A percentile compares a stretch with the other conserved stretches of the same genome.
Evolutionary conservation across 2,329 filamentous ascomycete genomes (phyloP).

Genomic region (Colletotrichum orbiculare): DNA sequence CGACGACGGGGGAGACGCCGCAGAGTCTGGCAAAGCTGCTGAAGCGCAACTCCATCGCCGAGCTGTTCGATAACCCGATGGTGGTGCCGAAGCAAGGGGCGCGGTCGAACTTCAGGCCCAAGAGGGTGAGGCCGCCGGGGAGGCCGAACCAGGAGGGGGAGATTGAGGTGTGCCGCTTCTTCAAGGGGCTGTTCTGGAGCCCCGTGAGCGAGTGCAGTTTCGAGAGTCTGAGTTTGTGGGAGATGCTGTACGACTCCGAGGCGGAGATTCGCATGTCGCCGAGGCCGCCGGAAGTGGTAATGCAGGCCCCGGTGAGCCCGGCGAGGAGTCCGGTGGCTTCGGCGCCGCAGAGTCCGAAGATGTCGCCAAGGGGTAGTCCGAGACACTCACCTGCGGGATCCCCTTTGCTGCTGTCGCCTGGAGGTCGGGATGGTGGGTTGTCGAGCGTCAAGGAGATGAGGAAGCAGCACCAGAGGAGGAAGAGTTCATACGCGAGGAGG

Average conservation of each 20-base stretch:
- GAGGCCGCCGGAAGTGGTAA: background rate
- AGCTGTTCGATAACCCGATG: conserved; percentile 33
- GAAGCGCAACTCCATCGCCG: conserved; percentile 29
- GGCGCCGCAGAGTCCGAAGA: background rate
- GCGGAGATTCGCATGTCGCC: conserved; percentile 33
- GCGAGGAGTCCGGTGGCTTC: background rate
- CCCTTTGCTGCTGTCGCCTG: conserved; percentile 11
- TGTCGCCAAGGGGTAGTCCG: background rate
- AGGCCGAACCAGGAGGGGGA: conserved; percentile 34
- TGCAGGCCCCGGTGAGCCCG: background rate
- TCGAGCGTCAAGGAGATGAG: conserved; percentile 18
- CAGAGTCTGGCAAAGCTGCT: conserved; percentile 32
- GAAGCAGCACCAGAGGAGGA: conserved; percentile 21
- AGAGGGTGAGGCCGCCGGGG: conserved; percentile 21
- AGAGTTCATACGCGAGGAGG: conserved; percentile 16
- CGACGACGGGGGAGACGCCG: conserved; percentile 36
- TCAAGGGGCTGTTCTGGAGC: conserved; percentile 35
- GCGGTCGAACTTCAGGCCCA: conserved; percentile 20
- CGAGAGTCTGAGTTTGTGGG: conserved; percentile 36
- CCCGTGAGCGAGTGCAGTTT: conserved; percentile 35
- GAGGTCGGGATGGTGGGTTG: background rate
- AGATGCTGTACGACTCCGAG: conserved; percentile 37
- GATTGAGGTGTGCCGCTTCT: conserved; percentile 35
- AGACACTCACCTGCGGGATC: conserved; percentile 22
- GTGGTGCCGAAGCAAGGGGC: conserved; percentile 29